Conservation (phyloP, 169 alveolate species). For the Plasmodium gallinaceum region DNA sequence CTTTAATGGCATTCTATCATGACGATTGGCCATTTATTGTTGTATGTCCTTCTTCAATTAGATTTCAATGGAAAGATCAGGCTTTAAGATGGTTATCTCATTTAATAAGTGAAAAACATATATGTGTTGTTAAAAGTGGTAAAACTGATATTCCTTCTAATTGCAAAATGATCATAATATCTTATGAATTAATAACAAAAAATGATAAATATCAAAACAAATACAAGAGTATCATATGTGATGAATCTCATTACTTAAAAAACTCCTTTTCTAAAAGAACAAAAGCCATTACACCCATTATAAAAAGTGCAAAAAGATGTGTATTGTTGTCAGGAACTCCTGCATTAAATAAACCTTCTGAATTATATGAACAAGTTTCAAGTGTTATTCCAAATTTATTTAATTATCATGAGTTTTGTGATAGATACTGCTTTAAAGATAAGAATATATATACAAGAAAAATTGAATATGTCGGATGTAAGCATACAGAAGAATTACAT, state of each 20-base stretch:
- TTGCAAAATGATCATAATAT: constrained; percentile 81
- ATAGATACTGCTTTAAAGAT: constrained; percentile 84
- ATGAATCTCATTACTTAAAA: constrained; percentile 97
- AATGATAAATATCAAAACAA: constrained; percentile 78
- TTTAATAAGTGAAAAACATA: constrained; percentile 78
- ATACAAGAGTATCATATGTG: constrained; percentile 90
- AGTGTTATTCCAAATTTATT: constrained; percentile 86
- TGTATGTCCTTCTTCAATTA: constrained; percentile 95
- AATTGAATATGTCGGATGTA: constrained; percentile 87
- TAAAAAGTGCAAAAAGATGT: constrained; percentile 91
- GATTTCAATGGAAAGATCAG: constrained; percentile 95
- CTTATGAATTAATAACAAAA: constrained; percentile 87
- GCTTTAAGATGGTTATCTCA: constrained; percentile 93
- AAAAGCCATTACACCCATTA: constrained; percentile 90
- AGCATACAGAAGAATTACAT: constrained; percentile 90
- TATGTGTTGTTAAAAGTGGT: constrained; percentile 82
- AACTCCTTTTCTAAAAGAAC: constrained; percentile 94
- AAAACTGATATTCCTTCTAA: constrained; percentile 57
- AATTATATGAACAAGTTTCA: constrained; percentile 92
- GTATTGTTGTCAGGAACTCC: constrained; percentile 97
- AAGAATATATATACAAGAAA: constrained; percentile 83
- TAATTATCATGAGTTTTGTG: constrained; percentile 84
- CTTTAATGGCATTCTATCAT: constrained; percentile 91
- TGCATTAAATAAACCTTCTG: constrained; percentile 94
- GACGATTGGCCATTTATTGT: constrained; percentile 97